A percentile compares a stretch with the other conserved stretches of the same genome.
Conservation (phyloP, 108 stramenopile genomes). For the Nitzschia sp. region DNA sequence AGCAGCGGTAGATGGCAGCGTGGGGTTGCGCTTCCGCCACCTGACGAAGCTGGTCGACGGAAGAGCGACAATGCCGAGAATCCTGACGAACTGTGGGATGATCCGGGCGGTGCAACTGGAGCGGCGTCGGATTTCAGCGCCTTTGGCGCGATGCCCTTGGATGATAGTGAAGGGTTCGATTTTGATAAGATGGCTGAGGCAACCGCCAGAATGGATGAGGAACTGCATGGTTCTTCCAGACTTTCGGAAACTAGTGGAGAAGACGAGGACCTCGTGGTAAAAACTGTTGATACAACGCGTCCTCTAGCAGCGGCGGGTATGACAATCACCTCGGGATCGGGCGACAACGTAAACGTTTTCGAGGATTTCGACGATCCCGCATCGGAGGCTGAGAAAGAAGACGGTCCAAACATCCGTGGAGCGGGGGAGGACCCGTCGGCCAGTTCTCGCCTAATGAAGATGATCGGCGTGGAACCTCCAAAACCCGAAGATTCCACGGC, state of each 20-base stretch:
- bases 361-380: slow-evolving; percentile 78
- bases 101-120: slow-evolving; percentile 60
- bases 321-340: slow-evolving; percentile 77
- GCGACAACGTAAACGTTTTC: slow-evolving; percentile 85
- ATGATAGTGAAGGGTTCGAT: slow-evolving; percentile 59
- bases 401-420: slow-evolving; percentile 53
- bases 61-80: slow-evolving; percentile 56
- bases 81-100: slow-evolving; percentile 88
- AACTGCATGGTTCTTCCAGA: slow-evolving; percentile 55
- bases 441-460: slow-evolving; percentile 83
- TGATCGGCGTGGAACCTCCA: slow-evolving; percentile 77
- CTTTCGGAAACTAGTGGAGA: slow-evolving; percentile 13
- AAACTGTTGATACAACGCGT: slow-evolving; percentile 62
- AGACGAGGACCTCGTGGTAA: slow-evolving; percentile 10
- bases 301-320: slow-evolving; percentile 81
- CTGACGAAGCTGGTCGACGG: slow-evolving; percentile 33
- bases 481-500: slow-evolving; percentile 26
- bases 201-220: slow-evolving; percentile 63
- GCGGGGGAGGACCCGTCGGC: slow-evolving; percentile 59
- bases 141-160: slow-evolving; percentile 72
- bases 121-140: slow-evolving; percentile 83
- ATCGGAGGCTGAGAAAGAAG: slow-evolving; percentile 12
- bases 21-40: slow-evolving; percentile 73
- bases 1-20: slow-evolving; percentile 71
- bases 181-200: slow-evolving; percentile 82